phyloP scores from a whole-genome alignment of 441 rosid genomes.

The Croton setiger region DNA sequence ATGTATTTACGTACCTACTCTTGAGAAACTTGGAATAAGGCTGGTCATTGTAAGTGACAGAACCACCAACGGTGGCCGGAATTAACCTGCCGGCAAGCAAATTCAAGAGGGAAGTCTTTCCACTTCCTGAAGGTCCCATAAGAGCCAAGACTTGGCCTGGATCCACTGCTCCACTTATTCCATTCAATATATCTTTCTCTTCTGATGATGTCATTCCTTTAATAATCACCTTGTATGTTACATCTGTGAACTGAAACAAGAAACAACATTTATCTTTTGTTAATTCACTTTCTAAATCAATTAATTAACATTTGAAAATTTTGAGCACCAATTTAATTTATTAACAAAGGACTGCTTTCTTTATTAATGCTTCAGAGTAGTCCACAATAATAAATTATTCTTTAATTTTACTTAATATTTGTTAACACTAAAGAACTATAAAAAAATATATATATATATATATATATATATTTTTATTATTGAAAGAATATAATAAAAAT shows the following conservation, averaged over 20 bases:
- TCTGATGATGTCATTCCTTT: slow-evolving; percentile 51
- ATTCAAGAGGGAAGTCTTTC: slow-evolving; percentile 83
- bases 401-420: too few species aligned
- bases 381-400: too few species aligned
- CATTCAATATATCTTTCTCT: slow-evolving; percentile 76
- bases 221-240: slow-evolving; percentile 69
- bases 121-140: slow-evolving; percentile 99
- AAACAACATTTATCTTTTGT: neutral
- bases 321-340: too few species aligned
- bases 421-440: too few species aligned
- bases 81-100: slow-evolving; percentile 71
- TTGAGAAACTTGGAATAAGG: slow-evolving; percentile 78
- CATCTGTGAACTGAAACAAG: slow-evolving; percentile 62
- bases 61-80: slow-evolving; percentile 53
- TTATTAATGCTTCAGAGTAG: too few species aligned
- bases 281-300: neutral
- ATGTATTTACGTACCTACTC: slow-evolving; percentile 54
- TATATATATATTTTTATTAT: too few species aligned
- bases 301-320: too few species aligned
- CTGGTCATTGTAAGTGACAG: slow-evolving; percentile 72
- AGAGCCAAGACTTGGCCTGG: slow-evolving; percentile 96
- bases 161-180: slow-evolving; percentile 70
- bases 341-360: too few species aligned
- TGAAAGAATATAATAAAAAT: too few species aligned
- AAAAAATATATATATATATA: too few species aligned